These are phyloP conservation scores for Boletus sp. DNA, from an alignment of 768 basidiomycete genomes.

Conservation along the genomic window DNA sequence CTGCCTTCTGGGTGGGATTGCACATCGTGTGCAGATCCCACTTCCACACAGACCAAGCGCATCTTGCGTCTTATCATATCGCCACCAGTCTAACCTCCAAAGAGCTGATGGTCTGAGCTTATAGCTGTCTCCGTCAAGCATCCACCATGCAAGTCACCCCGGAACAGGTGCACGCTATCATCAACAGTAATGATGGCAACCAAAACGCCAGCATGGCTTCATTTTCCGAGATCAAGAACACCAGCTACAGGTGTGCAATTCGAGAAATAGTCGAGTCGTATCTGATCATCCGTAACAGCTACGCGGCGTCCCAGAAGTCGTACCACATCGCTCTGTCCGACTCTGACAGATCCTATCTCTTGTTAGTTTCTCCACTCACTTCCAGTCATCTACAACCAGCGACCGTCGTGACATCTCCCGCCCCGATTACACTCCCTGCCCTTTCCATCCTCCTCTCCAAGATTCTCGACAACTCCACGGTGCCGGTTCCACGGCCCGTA, in stretches of 20 bases:
- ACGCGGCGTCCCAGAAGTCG: slow-evolving; percentile 23
- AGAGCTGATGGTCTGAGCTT: not conserved
- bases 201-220: slow-evolving; percentile 10
- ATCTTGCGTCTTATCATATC: not conserved
- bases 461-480: slow-evolving; percentile 42
- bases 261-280: too few species aligned
- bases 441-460: slow-evolving; percentile 39
- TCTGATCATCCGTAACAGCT: slow-evolving; percentile 20
- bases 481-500: slow-evolving; percentile 49
- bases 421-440: slow-evolving; percentile 30
- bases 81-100: not conserved
- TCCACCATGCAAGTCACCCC: slow-evolving; percentile 18
- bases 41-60: not conserved
- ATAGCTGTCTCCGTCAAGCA: too few species aligned
- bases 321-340: slow-evolving; percentile 28
- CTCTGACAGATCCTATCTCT: slow-evolving; percentile 25
- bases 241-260: slow-evolving; percentile 32
- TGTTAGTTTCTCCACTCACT: slow-evolving; percentile 20
- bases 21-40: too few species aligned
- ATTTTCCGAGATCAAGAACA: slow-evolving; percentile 21
- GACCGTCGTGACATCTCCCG: not conserved
- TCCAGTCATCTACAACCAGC: slow-evolving; percentile 7
- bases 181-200: slow-evolving; percentile 23
- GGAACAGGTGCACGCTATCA: slow-evolving; percentile 31
- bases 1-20: not conserved